phyloP scores from a whole-genome alignment of 306 rosid species.

The Begonia fuchsioides region DNA sequence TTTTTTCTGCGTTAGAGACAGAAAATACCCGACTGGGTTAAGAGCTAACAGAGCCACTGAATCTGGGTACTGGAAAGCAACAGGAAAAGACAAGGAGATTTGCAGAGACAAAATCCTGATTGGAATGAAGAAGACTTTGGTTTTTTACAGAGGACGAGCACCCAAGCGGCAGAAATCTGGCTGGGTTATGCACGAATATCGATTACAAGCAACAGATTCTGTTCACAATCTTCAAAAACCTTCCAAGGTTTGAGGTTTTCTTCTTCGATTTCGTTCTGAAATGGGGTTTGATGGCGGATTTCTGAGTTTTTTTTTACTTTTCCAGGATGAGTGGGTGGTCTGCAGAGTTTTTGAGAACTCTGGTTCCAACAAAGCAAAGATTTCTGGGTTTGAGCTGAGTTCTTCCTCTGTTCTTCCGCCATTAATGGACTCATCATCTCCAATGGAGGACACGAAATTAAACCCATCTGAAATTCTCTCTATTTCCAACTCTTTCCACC shows the following conservation, averaged over 20 bases:
- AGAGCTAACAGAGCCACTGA: constrained; percentile 93
- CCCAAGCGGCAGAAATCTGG: constrained; percentile 86
- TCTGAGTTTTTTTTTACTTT: constrained; percentile 1
- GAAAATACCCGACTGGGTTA: constrained; percentile 92
- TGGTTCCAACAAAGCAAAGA: constrained; percentile 45
- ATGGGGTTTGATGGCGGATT: too few relatives aligned
- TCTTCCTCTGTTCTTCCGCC: constrained; percentile 46
- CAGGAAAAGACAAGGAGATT: constrained; percentile 88
- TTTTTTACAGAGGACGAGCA: constrained; percentile 86
- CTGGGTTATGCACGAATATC: constrained; percentile 97
- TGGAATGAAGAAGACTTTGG: constrained; percentile 95
- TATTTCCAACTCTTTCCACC: constrained; percentile 20
- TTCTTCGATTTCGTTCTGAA: background rate
- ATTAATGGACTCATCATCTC: constrained; percentile 55
- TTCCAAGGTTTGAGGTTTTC: constrained; percentile 40
- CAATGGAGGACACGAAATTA: constrained; percentile 31
- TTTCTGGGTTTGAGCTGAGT: constrained; percentile 3
- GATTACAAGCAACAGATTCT: constrained; percentile 70
- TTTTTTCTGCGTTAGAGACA: constrained; percentile 87
- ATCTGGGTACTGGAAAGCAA: constrained; percentile 96
- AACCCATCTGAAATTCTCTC: constrained; percentile 17
- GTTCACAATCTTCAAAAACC: constrained; percentile 72
- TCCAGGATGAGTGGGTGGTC: constrained; percentile 93
- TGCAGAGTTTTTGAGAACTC: constrained; percentile 73
- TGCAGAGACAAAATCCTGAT: constrained; percentile 64